Evolutionary conservation across 345 rosid genomes (phyloP), one percentile per base, ranked within the genome.

Genomic region (Alliaria petiolata): DNA sequence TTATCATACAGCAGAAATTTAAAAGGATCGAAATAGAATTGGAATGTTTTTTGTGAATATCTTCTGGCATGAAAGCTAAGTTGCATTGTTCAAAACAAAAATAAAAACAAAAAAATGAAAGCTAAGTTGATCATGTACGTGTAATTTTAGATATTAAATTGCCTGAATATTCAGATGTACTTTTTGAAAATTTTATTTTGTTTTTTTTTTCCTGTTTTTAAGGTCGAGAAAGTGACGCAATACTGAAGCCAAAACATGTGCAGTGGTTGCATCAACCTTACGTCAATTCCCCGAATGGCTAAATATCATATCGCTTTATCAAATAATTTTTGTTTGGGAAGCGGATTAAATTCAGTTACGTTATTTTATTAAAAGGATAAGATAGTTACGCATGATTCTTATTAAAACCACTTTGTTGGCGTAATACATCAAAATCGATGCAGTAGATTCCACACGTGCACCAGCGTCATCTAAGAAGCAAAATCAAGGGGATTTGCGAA

Each of bases 231-330:
- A 62, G 55, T 62, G 76, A 62, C 70, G 46, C 55, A 34, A 22
- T n/a, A 62, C 44, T 52, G 54, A 52, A 42, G 45, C 30, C 45
- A 30, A 36, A 62, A n/a, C 62, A 71, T 40, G 69, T 62, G 69
- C n/a, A 13, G 33, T 22, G n/a, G 76, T 71, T 71, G 76, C 69
- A 40, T 62, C 69, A 20, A 71, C 51, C 42, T 60, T 49, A 70
- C 53, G 43, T 70, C 60, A 60, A 30, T 31, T 20, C 45, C 33
- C 35, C 14, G 13, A 71, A 30, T 50, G n/a, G 25, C 14, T 50
- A 40, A 5, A 19, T 62, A 51, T 22, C 15, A 38, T 11, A 25
- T 31, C n/a, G n/a, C n/a, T n/a, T n/a, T n/a, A n/a, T n/a, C n/a
- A n/a, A n/a, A n/a, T n/a, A 22, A 7, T 42, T 22, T 44, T 1